Evolutionary conservation across 2,329 filamentous ascomycete species (phyloP), one percentile per base, ranked within the genome.

Genomic region (Pseudogymnoascus sp.): DNA sequence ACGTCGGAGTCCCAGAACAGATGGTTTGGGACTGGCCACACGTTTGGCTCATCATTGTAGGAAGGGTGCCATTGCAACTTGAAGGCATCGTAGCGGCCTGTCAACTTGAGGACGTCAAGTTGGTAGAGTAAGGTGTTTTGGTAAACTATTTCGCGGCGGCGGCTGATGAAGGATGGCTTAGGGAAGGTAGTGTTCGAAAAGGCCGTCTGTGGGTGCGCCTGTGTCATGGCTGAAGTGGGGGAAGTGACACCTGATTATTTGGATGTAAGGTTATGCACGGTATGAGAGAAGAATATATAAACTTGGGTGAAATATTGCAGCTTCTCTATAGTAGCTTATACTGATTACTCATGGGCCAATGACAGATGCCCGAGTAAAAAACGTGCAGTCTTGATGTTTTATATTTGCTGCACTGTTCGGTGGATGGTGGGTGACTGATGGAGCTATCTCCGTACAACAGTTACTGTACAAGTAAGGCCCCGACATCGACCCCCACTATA

Each of bases 1-100:
- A 83, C 71, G 70, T 82, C 79, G 0, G 76, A 78, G 67, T 87
- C 84, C 83, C 83, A 86, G 69, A 86, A 87, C 1, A 84, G 72
- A 66, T 84, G 82, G 21, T 82, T 80, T 0, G 83, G 82, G 1
- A 85, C 77, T 0, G 84, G 84, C 80, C 81, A 85, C 11, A 77
- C 72, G n/a, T 74, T 68, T 11, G 78, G 77, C 60, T 77, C 71
- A 59, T 84, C 78, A 13, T 76, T 76, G 68, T 86, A 86, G 1
- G 75, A 75, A 0, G 79, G 75, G 66, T 86, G 80, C 82, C 82
- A 85, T 71, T 80, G 65, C 17, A 87, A 72, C 67, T 81, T 80
- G 73, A 87, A 87, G 50, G 81, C 82, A 67, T 83, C 78, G 66
- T 83, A 84, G 26, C 81, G 77, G 1, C 83, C 83, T 1, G 83